Percentiles rank a stretch among this genome's conserved stretches.
phyloP scores from a whole-genome alignment of 768 basidiomycete genomes.

The Hericium coralloides region DNA sequence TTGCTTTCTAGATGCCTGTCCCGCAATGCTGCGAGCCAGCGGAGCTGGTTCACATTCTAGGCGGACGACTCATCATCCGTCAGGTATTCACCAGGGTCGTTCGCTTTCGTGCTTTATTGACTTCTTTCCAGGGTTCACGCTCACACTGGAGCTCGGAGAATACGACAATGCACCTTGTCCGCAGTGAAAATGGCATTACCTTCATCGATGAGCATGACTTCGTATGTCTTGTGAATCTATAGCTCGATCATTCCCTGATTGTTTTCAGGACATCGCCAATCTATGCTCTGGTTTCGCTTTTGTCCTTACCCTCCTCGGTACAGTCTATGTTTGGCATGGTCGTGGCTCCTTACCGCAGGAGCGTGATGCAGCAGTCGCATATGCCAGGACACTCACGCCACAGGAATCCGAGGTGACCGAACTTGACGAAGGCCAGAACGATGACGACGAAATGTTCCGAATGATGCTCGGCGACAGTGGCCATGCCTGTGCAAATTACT shows the following conservation, averaged over 20 bases:
- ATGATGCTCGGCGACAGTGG: constrained; percentile 71
- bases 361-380: constrained; percentile 50
- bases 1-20: constrained; percentile 25
- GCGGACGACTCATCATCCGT: constrained; percentile 62
- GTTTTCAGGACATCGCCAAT: constrained; percentile 45
- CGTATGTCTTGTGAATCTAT: constrained; percentile 30
- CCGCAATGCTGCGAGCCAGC: constrained; percentile 56
- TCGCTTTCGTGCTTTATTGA: neutral
- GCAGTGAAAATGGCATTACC: constrained; percentile 39
- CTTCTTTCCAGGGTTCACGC: constrained; percentile 48
- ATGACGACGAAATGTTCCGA: constrained; percentile 79
- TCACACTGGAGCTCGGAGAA: constrained; percentile 73
- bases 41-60: constrained; percentile 54
- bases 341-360: constrained; percentile 55
- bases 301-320: constrained; percentile 61
- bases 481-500: constrained; percentile 75
- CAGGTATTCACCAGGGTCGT: constrained; percentile 44
- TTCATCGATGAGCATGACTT: constrained; percentile 68
- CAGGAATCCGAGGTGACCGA: constrained; percentile 37
- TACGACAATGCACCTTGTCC: constrained; percentile 72
- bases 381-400: constrained; percentile 41
- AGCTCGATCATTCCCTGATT: neutral
- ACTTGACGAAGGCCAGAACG: constrained; percentile 55
- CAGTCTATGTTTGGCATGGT: constrained; percentile 77
- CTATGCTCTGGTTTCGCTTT: constrained; percentile 84